These are phyloP conservation scores for Penicillium sp. DNA, from an alignment of 2,329 filamentous ascomycete genomes.

Conservation along the genomic window DNA sequence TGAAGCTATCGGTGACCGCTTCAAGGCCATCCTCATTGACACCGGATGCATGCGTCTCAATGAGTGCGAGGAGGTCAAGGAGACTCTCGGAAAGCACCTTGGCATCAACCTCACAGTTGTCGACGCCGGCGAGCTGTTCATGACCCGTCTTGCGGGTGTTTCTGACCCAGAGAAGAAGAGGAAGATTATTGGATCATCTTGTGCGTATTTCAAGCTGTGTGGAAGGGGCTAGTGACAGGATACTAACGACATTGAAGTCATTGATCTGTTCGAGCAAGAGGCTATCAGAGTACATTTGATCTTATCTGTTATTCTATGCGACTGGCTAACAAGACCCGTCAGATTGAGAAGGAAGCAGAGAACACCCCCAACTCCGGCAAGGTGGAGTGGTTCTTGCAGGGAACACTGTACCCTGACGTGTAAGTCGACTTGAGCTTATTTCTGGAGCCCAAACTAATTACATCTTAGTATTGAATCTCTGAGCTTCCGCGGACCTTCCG, in stretches of 20 bases:
- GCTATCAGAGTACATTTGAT: slow-evolving; percentile 39
- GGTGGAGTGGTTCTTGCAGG: slow-evolving; percentile 86
- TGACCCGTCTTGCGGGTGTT: slow-evolving; percentile 75
- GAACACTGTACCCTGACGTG: slow-evolving; percentile 74
- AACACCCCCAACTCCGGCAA: slow-evolving; percentile 46
- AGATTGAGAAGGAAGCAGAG: slow-evolving; percentile 21
- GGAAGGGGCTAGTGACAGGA: slow-evolving; percentile 55
- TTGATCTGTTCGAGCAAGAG: slow-evolving; percentile 81
- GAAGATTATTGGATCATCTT: slow-evolving; percentile 74
- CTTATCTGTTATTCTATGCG: background rate
- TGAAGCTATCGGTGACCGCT: slow-evolving; percentile 82
- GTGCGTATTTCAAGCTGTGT: background rate
- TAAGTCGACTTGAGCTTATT: background rate
- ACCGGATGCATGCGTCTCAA: slow-evolving; percentile 85
- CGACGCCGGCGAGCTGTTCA: slow-evolving; percentile 76
- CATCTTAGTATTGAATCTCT: slow-evolving; percentile 62
- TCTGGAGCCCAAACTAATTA: background rate
- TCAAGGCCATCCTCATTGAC: slow-evolving; percentile 83
- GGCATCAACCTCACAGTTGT: slow-evolving; percentile 90
- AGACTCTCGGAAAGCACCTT: slow-evolving; percentile 76
- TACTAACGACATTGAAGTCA: slow-evolving; percentile 47
- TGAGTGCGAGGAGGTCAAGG: slow-evolving; percentile 80
- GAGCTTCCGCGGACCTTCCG: slow-evolving; percentile 72
- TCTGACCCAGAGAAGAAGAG: slow-evolving; percentile 83
- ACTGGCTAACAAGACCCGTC: slow-evolving; percentile 7